Percentiles rank a stretch among this genome's conserved stretches.
These are phyloP conservation scores for Pezicula carpinea DNA, from an alignment of 2,329 filamentous ascomycete species.

Conservation along the genomic window DNA sequence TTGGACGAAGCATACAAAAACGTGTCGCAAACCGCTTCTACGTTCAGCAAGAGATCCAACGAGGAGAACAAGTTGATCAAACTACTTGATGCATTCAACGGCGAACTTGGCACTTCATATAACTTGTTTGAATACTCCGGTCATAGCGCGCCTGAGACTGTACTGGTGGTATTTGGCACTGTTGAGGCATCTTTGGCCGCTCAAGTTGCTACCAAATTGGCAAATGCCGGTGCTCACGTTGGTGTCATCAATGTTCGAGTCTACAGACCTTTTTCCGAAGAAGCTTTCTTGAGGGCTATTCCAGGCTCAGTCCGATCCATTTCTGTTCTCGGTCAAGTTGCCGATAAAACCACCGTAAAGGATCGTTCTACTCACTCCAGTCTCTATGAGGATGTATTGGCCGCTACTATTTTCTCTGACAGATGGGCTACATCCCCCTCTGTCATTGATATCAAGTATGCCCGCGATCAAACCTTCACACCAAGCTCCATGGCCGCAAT, in stretches of 20 bases:
- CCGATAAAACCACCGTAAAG: constrained; percentile 64
- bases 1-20: constrained; percentile 65
- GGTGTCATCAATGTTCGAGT: constrained; percentile 89
- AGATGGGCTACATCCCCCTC: constrained; percentile 57
- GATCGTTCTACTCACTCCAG: constrained; percentile 77
- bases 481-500: constrained; percentile 48
- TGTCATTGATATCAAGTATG: constrained; percentile 85
- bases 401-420: constrained; percentile 74
- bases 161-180: constrained; percentile 89
- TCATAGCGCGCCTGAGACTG: constrained; percentile 71
- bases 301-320: constrained; percentile 72
- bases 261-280: constrained; percentile 92
- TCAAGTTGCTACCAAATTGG: constrained; percentile 71
- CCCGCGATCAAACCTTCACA: constrained; percentile 57
- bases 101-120: constrained; percentile 90
- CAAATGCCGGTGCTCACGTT: constrained; percentile 69
- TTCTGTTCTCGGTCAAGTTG: constrained; percentile 85
- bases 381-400: constrained; percentile 87
- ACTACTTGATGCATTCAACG: constrained; percentile 73
- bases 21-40: constrained; percentile 56
- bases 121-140: constrained; percentile 91
- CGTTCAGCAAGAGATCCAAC: constrained; percentile 65
- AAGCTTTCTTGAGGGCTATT: constrained; percentile 80
- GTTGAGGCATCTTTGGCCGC: constrained; percentile 82
- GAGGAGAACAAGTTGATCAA: constrained; percentile 67